These are phyloP conservation scores for Selaginella tamariscina DNA, from an alignment of 75 land plant species.

Conservation along the genomic window DNA sequence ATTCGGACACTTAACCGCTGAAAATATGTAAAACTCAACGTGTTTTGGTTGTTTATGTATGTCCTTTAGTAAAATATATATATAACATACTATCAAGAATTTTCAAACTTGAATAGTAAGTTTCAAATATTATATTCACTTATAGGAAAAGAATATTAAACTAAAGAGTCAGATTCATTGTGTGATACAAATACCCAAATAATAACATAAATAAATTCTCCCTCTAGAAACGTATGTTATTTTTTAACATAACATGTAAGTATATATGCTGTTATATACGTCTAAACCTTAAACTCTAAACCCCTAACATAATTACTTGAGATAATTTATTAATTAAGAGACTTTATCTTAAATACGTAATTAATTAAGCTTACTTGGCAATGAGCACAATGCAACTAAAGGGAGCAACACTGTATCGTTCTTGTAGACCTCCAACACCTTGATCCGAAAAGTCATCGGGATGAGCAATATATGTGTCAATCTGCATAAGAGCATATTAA, in stretches of 20 bases:
- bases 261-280: not conserved
- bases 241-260: not conserved
- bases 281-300: not conserved
- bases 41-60: too few relatives aligned
- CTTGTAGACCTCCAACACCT: constrained; percentile 35
- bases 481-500: constrained; percentile 30
- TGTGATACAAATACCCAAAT: too few relatives aligned
- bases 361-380: constrained; percentile 33
- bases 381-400: constrained; percentile 55
- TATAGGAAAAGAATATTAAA: too few relatives aligned
- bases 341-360: too few relatives aligned
- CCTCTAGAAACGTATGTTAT: not conserved
- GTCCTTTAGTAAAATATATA: too few relatives aligned
- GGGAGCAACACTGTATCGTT: constrained; percentile 57
- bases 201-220: not conserved
- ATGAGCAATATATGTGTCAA: constrained; percentile 67
- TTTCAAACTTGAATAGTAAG: too few relatives aligned
- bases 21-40: too few relatives aligned
- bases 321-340: too few relatives aligned
- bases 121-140: too few relatives aligned
- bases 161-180: too few relatives aligned
- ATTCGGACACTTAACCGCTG: too few relatives aligned
- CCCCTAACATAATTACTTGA: not conserved
- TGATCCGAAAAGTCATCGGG: constrained; percentile 58
- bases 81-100: too few relatives aligned